Conservation (phyloP, 2,329 filamentous ascomycete genomes). For the Xylariales sp. region DNA sequence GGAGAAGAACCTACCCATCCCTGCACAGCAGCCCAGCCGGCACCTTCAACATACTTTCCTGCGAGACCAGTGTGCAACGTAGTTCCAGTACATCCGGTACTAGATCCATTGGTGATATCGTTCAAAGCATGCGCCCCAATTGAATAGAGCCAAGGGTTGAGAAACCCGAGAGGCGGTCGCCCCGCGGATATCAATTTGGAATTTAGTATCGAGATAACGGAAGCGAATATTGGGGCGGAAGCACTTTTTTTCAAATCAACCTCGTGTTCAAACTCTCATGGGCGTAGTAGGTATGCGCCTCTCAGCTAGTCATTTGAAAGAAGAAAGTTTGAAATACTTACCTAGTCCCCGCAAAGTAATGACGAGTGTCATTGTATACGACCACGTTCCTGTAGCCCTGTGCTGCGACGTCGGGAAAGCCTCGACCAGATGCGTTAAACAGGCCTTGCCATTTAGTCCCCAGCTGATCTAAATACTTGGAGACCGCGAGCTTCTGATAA, state of each 20-base stretch:
- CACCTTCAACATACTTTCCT: too few species aligned
- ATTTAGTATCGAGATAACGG: slow-evolving; percentile 61
- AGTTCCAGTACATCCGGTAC: slow-evolving; percentile 26
- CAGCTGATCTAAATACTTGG: slow-evolving; percentile 32
- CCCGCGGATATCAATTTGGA: slow-evolving; percentile 55
- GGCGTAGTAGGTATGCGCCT: too few species aligned
- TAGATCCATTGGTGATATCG: slow-evolving; percentile 30
- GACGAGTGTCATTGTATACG: slow-evolving; percentile 20
- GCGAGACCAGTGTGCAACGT: too few species aligned
- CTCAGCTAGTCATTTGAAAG: too few species aligned
- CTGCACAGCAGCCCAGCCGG: neutral
- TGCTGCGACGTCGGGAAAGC: slow-evolving; percentile 57
- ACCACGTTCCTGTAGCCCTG: slow-evolving; percentile 34
- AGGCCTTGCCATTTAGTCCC: slow-evolving; percentile 32
- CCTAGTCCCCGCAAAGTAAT: slow-evolving; percentile 30
- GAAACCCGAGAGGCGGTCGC: slow-evolving; percentile 49
- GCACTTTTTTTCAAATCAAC: too few species aligned
- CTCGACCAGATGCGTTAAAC: slow-evolving; percentile 47
- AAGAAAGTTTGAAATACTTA: too few species aligned
- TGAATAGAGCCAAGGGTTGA: slow-evolving; percentile 59
- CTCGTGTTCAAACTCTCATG: too few species aligned
- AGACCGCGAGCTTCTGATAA: slow-evolving; percentile 42
- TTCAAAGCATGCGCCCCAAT: slow-evolving; percentile 22
- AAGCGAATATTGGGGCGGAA: slow-evolving; percentile 57
- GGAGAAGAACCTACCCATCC: too few species aligned